Evolutionary conservation across 345 rosid species (phyloP), one percentile per base, ranked within the genome.

Genomic region (Populus pruinosa): DNA sequence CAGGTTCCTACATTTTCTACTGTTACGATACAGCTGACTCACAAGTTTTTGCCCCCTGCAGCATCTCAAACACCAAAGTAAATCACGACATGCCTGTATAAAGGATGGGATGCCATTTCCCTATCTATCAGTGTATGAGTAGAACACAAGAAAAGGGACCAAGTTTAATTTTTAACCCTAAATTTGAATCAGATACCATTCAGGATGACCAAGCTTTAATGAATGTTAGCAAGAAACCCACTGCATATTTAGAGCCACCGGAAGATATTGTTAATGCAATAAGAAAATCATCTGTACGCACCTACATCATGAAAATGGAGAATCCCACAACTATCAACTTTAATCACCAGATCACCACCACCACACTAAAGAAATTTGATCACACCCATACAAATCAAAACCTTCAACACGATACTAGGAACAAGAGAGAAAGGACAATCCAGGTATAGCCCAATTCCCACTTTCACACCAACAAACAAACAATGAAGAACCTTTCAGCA

Each of bases 241-340:
- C 20, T 20, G 16, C 78, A 76, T 49, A 49, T 59, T 76, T 47
- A 39, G 68, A 82, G 77, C 73, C 85, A 79, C 36, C 67, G 73
- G 66, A 71, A 43, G 64, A 59, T 35, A 61, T 70, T 39, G 61
- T 20, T 2, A 62, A 66, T 79, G 61, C 53, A 55, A 64, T 63
- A 71, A 53, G 73, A 41, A n/a, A 64, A 41, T 59, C 69, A 62
- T 63, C 56, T 80, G 69, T 73, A 69, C 27, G 80, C 38, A 47
- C 65, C 67, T 23, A 67, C 41, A 84, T 27, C 25, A 71, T 69
- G 78, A 76, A 43, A 76, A 56, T 17, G 68, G 73, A 41, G 27
- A 74, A 74, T 61, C 66, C 36, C 79, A 70, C 63, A 69, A 69
- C 31, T 66, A 39, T 53, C 5, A 68, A 35, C 68, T 77, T 36